Conservation (phyloP, 1,284 basidiomycete species). For the Cryptococcus neoformans region DNA sequence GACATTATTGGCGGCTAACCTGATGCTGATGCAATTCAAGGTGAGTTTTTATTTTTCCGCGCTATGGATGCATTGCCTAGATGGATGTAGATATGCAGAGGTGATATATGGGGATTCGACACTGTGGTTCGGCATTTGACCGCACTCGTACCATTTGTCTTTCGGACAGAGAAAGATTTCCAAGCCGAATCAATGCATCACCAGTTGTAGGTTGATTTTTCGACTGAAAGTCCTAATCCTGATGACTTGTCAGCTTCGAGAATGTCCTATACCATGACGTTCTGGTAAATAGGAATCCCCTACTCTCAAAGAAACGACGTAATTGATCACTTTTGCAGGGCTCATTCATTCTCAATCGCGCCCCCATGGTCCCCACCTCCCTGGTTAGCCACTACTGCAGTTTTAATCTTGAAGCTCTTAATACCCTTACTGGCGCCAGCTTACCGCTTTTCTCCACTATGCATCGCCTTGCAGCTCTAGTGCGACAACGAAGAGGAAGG, state of each 20-base stretch:
- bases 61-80: not conserved
- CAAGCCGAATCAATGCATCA: constrained; percentile 23
- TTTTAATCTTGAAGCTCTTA: constrained; percentile 12
- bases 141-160: constrained; percentile 14
- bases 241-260: constrained; percentile 24
- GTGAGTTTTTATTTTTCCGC: constrained; percentile 13
- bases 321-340: not conserved
- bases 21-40: constrained; percentile 41
- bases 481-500: constrained; percentile 17
- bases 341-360: constrained; percentile 23
- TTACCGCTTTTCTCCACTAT: constrained; percentile 29
- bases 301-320: not conserved
- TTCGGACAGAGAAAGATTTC: constrained; percentile 9
- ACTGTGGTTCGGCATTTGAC: constrained; percentile 20
- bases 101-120: constrained; percentile 39
- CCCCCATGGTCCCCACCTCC: constrained; percentile 21
- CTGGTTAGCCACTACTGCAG: constrained; percentile 11
- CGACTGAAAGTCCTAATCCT: not conserved
- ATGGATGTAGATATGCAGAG: constrained; percentile 29
- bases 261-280: constrained; percentile 37
- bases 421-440: constrained; percentile 31
- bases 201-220: constrained; percentile 23
- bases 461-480: constrained; percentile 25
- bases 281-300: constrained; percentile 15
- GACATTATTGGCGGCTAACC: constrained; percentile 29